phyloP scores from a whole-genome alignment of 2,329 filamentous ascomycete species.

The Geoglossum cookeanum region DNA sequence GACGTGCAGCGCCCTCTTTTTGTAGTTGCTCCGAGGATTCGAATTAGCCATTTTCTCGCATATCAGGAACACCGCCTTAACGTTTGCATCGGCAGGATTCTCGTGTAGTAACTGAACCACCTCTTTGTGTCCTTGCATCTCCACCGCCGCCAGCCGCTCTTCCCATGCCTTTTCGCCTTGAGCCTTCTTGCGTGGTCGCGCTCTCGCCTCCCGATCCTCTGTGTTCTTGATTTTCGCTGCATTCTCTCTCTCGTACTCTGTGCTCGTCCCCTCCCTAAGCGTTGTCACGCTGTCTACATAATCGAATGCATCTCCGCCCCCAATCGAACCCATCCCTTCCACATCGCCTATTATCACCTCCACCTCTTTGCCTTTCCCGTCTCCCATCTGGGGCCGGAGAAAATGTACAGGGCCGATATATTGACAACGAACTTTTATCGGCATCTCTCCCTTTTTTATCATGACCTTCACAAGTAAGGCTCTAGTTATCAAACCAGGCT shows the following conservation, averaged over 20 bases:
- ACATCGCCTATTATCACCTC: background rate
- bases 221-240: too few species aligned
- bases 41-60: background rate
- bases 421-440: background rate
- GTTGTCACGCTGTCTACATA: background rate
- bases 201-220: too few species aligned
- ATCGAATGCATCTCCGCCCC: background rate
- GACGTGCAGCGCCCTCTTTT: background rate
- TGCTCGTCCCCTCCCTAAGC: background rate
- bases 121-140: too few species aligned
- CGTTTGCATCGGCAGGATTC: background rate
- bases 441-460: background rate
- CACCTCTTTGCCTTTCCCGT: background rate
- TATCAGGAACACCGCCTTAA: background rate
- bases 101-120: too few species aligned
- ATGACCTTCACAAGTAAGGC: background rate
- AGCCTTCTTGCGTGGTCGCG: too few species aligned
- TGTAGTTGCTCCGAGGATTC: background rate
- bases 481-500: background rate
- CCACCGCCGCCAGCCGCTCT: too few species aligned
- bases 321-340: background rate
- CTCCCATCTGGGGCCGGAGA: background rate
- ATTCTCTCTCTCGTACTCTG: background rate
- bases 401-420: background rate
- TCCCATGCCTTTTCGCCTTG: too few species aligned